Base-by-base conservation (phyloP, 169 alveolate genomes). In the Babesia caballi region DNA sequence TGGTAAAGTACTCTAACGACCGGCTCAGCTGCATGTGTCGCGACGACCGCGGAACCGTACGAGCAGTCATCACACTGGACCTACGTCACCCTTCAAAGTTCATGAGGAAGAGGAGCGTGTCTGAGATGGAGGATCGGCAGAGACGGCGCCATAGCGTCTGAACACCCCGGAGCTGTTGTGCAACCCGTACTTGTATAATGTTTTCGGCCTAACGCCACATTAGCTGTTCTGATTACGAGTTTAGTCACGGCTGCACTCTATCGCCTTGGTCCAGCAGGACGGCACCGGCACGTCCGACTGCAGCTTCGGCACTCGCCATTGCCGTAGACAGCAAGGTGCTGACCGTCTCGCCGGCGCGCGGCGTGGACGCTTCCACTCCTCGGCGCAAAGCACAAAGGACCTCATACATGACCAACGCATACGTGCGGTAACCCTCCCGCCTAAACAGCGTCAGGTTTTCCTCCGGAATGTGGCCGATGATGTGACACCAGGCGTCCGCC, bases 401-500 rank as follows among this genome's bases (percentile, higher is more conserved):
- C 46, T 49, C 73, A 27, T n/a, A 47, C 25, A 47, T 46, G 19
- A n/a, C 36, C 25, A 44, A 25, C 47, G 15, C 1, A 63, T 63
- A 63, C 4, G 15, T 35, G 15, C 47, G 47, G 21, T 63, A 63
- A 27, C 73, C 73, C 5, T 63, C 73, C 9, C 14, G 4, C 36
- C 38, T 32, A 14, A 63, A 3, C 25, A 8, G 33, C 8, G 47
- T 11, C 7, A 63, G 8, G 9, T 11, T 28, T 1, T 49, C 58
- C 36, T 30, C 23, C 3, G 73, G 73, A 12, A 63, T 28, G 30
- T 49, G 33, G 2, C 61, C 23, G 5, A 63, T 0, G 0, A 63
- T 15, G 36, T 63, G 44, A 30, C 19, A 49, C 73, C 73, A 63
- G 25, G 61, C 51, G 2, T 44, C 60, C 4, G 73, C 73, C 8